Base-by-base conservation (phyloP, 805 yeast genomes). In the Yarrowia sp. region DNA sequence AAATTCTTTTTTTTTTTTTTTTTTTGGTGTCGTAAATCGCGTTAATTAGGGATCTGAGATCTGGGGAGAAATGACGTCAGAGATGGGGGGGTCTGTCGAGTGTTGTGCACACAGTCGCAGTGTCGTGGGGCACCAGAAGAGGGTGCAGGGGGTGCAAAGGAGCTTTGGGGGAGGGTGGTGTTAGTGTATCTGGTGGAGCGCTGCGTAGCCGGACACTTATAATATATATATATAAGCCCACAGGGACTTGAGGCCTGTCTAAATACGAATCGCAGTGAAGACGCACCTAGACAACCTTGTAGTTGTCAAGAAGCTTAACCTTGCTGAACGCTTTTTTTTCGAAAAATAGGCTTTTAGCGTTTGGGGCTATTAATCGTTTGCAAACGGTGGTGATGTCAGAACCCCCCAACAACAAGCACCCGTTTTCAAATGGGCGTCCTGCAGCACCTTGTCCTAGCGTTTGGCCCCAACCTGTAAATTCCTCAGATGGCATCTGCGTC, bases 321-420 rank as follows among this genome's bases (percentile, higher is more conserved):
- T 33, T 35, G 31, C 14, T 18, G 15, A 8, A 28, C 28, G 28
- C 28, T 38, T 14, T 38, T 10, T 3, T 32, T 18, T 36, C 8
- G 15, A 10, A 3, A 9, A 22, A 22, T 36, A 36, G 41, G 17
- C 31, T 48, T 48, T 35, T 13, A 15, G 4, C 14, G 15, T 33
- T 48, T 48, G 55, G 55, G 55, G 55, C 55, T 48, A 48, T 18
- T 48, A 35, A 35, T 48, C 58, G 58, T 36, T 50, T 51, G 58
- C 14, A 51, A 51, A 51, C 58, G 58, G 58, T 31, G 55, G 55
- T 51, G 58, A 51, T 51, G 58, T 38, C 58, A 51, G 58, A 38
- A 22, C 28, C 28, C 28, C 28, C 28, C 28, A 22, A 22, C 28
- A 22, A 22, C 28, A 22, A 22, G 28, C 4, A 3, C 28, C 28